Evolutionary conservation across 768 basidiomycete genomes (phyloP).

Genomic region (Collybia mongolica): DNA sequence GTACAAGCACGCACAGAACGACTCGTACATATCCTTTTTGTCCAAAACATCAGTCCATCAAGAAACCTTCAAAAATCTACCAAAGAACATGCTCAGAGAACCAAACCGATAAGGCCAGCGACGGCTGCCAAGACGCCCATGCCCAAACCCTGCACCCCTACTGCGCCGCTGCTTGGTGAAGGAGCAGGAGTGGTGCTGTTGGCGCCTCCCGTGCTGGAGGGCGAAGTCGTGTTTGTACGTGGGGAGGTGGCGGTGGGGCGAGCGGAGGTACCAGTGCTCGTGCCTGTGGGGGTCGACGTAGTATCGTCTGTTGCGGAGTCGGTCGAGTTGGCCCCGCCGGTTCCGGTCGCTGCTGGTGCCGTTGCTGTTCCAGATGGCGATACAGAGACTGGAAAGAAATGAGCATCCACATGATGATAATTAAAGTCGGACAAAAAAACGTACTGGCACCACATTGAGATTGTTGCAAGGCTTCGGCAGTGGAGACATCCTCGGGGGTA

Average conservation of each 20-base stretch:
- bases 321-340: too few relatives aligned
- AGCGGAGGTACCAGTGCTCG: background rate
- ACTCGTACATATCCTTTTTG: too few relatives aligned
- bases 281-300: background rate
- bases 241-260: background rate
- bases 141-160: background rate
- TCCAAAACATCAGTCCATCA: too few relatives aligned
- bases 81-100: slow-evolving; percentile 5
- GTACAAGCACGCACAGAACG: too few relatives aligned
- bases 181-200: background rate
- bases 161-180: slow-evolving; percentile 1
- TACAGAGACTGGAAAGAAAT: background rate
- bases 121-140: background rate
- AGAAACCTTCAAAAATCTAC: too few relatives aligned
- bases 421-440: background rate
- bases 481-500: slow-evolving; percentile 6
- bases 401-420: too few relatives aligned
- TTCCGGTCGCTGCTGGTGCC: background rate
- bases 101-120: slow-evolving; percentile 6
- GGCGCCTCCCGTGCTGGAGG: background rate
- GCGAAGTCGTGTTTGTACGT: background rate
- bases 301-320: background rate
- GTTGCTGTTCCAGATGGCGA: background rate
- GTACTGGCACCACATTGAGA: slow-evolving; percentile 8
- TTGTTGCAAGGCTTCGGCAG: slow-evolving; percentile 12